Conservation (phyloP, 805 yeast genomes). For the Yarrowia porcina region DNA sequence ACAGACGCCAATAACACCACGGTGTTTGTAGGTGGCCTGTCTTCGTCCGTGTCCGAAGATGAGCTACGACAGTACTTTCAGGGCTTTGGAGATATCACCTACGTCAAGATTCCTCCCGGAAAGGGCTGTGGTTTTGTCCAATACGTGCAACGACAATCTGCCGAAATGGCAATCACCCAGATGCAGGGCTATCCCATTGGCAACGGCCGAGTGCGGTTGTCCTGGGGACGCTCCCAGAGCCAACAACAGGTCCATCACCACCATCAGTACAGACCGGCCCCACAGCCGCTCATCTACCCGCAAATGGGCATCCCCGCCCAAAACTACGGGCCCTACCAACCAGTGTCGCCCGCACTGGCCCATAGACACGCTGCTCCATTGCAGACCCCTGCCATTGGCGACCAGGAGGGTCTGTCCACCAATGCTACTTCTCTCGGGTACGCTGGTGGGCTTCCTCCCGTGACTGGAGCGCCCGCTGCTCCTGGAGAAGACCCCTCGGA, state of each 20-base stretch:
- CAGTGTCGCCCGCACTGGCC: constrained; percentile 35
- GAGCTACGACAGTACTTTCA: constrained; percentile 60
- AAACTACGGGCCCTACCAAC: constrained; percentile 39
- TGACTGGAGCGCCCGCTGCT: constrained; percentile 30
- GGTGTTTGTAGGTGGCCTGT: constrained; percentile 77
- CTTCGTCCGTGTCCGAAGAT: constrained; percentile 53
- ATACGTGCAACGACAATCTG: constrained; percentile 70
- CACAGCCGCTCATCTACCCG: constrained; percentile 38
- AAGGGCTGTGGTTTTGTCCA: constrained; percentile 88
- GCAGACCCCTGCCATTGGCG: constrained; percentile 25
- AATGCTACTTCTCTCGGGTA: constrained; percentile 22
- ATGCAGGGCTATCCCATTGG: constrained; percentile 92
- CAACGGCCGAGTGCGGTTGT: constrained; percentile 73
- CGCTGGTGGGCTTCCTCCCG: constrained; percentile 15
- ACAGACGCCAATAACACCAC: constrained; percentile 84
- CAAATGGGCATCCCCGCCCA: constrained; percentile 38
- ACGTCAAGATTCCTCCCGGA: constrained; percentile 64
- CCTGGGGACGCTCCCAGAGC: constrained; percentile 75
- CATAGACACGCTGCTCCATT: constrained; percentile 31
- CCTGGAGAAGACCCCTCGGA: constrained; percentile 39
- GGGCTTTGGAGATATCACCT: constrained; percentile 64
- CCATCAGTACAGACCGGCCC: constrained; percentile 38
- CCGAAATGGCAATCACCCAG: constrained; percentile 77
- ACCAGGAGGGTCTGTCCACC: constrained; percentile 21
- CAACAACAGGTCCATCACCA: constrained; percentile 29